phyloP scores from a whole-genome alignment of 202 grass and related monocot species.

The Hordeum pubiflorum region DNA sequence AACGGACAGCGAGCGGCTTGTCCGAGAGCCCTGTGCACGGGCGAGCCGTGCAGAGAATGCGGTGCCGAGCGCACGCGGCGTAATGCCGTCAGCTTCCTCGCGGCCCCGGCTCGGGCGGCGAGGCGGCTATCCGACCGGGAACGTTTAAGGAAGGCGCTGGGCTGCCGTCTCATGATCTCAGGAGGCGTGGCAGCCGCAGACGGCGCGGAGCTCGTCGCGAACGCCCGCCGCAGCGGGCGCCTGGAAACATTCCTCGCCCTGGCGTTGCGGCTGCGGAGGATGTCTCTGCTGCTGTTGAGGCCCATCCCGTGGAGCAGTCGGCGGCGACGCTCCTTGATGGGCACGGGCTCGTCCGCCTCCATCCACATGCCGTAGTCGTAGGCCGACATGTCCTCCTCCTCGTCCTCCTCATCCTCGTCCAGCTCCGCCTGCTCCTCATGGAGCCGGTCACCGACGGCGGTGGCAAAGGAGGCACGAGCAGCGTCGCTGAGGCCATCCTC shows the following conservation, averaged over 20 bases:
- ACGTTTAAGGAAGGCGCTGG: background rate
- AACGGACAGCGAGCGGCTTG: background rate
- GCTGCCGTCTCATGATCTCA: background rate
- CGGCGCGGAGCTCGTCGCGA: background rate
- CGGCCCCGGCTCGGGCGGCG: background rate
- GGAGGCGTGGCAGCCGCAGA: background rate
- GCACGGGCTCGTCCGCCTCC: conserved; percentile 45
- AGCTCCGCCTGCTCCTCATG: conserved; percentile 22
- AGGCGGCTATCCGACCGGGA: conserved; percentile 40
- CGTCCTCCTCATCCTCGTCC: conserved; percentile 20
- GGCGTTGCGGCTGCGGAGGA: conserved; percentile 41
- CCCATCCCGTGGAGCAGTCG: conserved; percentile 81
- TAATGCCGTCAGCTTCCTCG: conserved; percentile 13
- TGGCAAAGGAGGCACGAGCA: conserved; percentile 56
- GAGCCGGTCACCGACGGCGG: conserved; percentile 39
- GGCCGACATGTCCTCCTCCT: conserved; percentile 20
- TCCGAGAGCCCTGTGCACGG: background rate
- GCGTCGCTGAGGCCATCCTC: conserved; percentile 22
- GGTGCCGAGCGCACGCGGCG: conserved; percentile 40
- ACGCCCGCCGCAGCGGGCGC: background rate
- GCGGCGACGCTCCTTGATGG: conserved; percentile 68
- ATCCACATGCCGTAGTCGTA: conserved; percentile 78
- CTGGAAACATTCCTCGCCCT: conserved; percentile 9
- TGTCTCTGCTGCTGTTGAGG: conserved; percentile 45
- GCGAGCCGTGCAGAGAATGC: conserved; percentile 19